Base-by-base conservation (phyloP, 2,329 filamentous ascomycete species). In the Colletotrichum australisinense region DNA sequence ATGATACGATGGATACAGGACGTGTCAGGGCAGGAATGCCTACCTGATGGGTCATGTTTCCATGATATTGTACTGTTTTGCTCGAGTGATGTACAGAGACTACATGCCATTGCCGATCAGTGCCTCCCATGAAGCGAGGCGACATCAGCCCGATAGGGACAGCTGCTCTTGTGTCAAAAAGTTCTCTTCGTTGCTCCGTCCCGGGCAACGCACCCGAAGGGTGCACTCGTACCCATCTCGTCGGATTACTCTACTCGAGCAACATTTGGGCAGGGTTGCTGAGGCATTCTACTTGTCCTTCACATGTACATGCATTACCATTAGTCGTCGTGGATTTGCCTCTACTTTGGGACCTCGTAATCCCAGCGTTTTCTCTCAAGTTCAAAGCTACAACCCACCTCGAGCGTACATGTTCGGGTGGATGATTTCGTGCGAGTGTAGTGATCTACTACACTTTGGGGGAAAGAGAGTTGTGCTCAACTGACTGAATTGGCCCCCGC, bases 51-150 rank as follows among this genome's bases (percentile, higher is more conserved):
- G 19, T 49, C 2, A n/a, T 46, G 16, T n/a, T n/a, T n/a, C 5
- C 42, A 9, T 8, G 14, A 42, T 12, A 42, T 0, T 46, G 19
- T 3, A 4, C 19, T n/a, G 32, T n/a, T 8, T 46, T 46, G 19
- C 42, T 46, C 2, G 0, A 4, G 42, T 46, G 19, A 49, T n/a
- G 19, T 1, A 22, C 0, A n/a, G 7, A 11, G 7, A 42, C 2
- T 11, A 2, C 0, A n/a, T n/a, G 1, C 5, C 1, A 4, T 22
- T 4, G 42, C 42, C 42, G 0, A 22, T 3, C 1, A 49, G 16
- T n/a, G 42, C 19, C 42, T 22, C 19, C 42, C 42, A 7, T 22
- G 32, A 49, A n/a, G 42, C 42, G 7, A n/a, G 8, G 42, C n/a
- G 19, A 49, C 19, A 22, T 8, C 42, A 49, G 16, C 42, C 14